These are phyloP conservation scores for Saccharomycopsis sp. DNA, from an alignment of 805 yeast species.

Conservation along the genomic window DNA sequence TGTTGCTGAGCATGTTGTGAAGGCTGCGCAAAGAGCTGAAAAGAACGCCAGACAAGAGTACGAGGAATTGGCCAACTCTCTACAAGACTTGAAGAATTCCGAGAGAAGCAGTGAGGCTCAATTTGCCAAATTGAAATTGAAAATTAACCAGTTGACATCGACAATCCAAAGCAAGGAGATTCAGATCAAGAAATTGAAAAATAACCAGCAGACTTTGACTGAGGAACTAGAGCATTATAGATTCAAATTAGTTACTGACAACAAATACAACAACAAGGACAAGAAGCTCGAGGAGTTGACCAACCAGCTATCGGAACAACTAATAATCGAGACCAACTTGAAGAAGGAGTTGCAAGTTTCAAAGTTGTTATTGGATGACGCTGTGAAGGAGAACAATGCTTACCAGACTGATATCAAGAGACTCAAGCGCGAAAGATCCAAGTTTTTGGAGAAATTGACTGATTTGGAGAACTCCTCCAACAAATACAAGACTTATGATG, in stretches of 20 bases:
- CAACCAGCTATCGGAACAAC: conserved; percentile 44
- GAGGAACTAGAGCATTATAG: conserved; percentile 52
- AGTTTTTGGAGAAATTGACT: conserved; percentile 34
- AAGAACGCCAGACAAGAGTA: conserved; percentile 45
- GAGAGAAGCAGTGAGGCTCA: conserved; percentile 45
- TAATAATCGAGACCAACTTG: conserved; percentile 59
- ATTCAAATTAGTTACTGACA: conserved; percentile 35
- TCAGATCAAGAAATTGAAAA: conserved; percentile 44
- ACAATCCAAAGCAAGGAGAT: conserved; percentile 49
- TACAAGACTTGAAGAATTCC: conserved; percentile 46
- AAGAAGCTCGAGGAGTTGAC: conserved; percentile 49
- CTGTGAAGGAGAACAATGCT: conserved; percentile 38
- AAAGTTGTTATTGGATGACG: conserved; percentile 51
- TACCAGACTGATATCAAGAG: conserved; percentile 29
- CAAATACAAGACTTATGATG: conserved; percentile 34
- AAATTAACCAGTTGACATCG: conserved; percentile 47
- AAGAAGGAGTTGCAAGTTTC: conserved; percentile 58
- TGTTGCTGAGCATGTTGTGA: conserved; percentile 67
- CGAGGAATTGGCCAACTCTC: conserved; percentile 40
- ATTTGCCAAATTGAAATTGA: conserved; percentile 45
- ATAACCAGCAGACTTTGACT: conserved; percentile 42
- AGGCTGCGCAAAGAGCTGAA: conserved; percentile 57
- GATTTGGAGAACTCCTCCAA: conserved; percentile 41
- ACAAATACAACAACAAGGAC: conserved; percentile 30
- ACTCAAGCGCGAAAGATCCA: conserved; percentile 32